A percentile compares a stretch with the other conserved stretches of the same genome.
Evolutionary conservation across 2,329 filamentous ascomycete genomes (phyloP).

Genomic region (Fusarium sp.): DNA sequence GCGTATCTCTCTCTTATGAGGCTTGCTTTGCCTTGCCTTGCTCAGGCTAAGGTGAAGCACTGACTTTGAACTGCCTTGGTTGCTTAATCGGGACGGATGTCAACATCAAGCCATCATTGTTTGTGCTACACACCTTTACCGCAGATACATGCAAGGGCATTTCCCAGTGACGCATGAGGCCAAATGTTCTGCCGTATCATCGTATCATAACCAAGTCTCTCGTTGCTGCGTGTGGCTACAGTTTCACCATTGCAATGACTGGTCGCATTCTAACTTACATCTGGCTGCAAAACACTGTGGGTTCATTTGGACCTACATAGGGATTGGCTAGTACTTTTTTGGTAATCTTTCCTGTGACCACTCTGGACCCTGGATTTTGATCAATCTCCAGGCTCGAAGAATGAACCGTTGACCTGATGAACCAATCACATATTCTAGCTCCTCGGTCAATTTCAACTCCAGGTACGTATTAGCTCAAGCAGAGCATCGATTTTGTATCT

Average conservation of each 20-base stretch:
- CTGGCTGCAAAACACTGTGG: slow-evolving; percentile 1
- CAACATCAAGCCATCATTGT: slow-evolving; percentile 11
- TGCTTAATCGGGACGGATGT: slow-evolving; percentile 27
- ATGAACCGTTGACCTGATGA: slow-evolving; percentile 2
- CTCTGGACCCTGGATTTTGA: neutral
- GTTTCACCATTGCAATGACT: slow-evolving; percentile 33
- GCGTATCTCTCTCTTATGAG: slow-evolving; percentile 9
- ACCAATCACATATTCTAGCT: slow-evolving; percentile 24
- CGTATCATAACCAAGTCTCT: slow-evolving; percentile 14
- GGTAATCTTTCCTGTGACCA: slow-evolving; percentile 1
- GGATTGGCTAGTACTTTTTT: neutral
- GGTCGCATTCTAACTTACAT: slow-evolving; percentile 10
- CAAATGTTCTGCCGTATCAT: slow-evolving; percentile 10
- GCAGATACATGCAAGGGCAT: slow-evolving; percentile 23
- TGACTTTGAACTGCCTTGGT: slow-evolving; percentile 1
- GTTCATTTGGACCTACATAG: neutral
- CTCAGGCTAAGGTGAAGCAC: neutral
- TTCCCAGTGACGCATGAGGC: slow-evolving; percentile 21
- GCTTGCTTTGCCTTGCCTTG: neutral
- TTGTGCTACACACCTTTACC: slow-evolving; percentile 15
- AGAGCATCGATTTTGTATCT: neutral
- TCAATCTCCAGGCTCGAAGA: neutral
- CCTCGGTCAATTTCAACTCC: neutral
- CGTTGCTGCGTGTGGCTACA: slow-evolving; percentile 25
- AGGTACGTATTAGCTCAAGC: neutral